Base-by-base conservation (phyloP, 345 rosid species). In the Xanthoceras sorbifolium region DNA sequence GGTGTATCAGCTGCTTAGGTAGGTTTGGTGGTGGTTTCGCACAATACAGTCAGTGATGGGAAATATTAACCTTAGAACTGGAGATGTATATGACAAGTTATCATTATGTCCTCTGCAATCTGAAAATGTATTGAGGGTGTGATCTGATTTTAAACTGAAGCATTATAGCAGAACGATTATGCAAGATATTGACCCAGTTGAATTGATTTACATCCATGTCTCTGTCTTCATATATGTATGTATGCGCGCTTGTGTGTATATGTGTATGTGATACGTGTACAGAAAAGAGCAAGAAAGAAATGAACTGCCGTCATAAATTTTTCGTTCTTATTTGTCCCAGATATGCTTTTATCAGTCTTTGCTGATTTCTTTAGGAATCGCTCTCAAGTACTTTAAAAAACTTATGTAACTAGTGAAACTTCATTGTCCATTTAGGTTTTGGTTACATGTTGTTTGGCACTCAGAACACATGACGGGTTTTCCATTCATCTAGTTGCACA, bases 351-450 rank as follows among this genome's bases (percentile, higher is more conserved):
- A 12, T 28, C 22, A 11, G 22, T 7, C 9, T 32, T 44, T 36
- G 38, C 36, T 46, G 29, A 12, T 67, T 67, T 20, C 31, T 5
- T 38, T 67, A 14, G 20, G 67, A 44, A 9, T 40, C 10, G 18
- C 7, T 69, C 54, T 18, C 28, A 23, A 59, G 73, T 69, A 6
- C 25, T 36, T 15, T 1, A 31, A 52, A n/a, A 26, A 50, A 70
- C 50, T 52, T 22, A 20, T 18, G n/a, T 18, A 17, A 69, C 36
- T 28, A 10, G 20, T 32, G 50, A 34, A 55, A 22, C 44, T 36
- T 59, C 66, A 72, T 59, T 67, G 38, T 64, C 1, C 42, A 48
- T 44, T 40, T 12, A 17, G 36, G 72, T 69, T 69, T 69, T 31
- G n/a, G 22, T 50, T 29, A 9, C 59, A 48, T 29, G 28, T 50